These are phyloP conservation scores for Candida xiaguanensis DNA, from an alignment of 805 yeast species.

Conservation along the genomic window DNA sequence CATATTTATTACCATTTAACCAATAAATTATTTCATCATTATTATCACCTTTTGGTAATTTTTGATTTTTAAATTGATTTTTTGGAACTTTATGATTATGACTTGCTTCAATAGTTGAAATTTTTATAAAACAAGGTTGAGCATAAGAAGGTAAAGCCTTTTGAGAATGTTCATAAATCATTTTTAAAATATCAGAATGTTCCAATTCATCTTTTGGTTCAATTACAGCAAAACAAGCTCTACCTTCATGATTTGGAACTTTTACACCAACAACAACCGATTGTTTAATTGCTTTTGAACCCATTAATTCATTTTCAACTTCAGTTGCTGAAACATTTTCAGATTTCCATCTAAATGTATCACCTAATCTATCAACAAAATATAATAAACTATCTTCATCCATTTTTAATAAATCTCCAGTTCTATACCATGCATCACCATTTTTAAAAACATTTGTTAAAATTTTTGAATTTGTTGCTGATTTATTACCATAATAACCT, in stretches of 20 bases:
- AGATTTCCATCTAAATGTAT: conserved; percentile 94
- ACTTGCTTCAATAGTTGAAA: conserved; percentile 57
- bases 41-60: conserved; percentile 60
- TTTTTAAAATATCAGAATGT: conserved; percentile 29
- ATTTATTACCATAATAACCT: conserved; percentile 80
- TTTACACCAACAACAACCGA: conserved; percentile 84
- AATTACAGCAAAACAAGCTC: conserved; percentile 87
- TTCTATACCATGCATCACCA: conserved; percentile 90
- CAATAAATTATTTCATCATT: conserved; percentile 67
- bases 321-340: conserved; percentile 93
- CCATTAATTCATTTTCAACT: conserved; percentile 74
- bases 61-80: conserved; percentile 62
- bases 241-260: conserved; percentile 86
- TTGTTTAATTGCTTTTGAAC: conserved; percentile 48
- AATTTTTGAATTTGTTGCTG: conserved; percentile 76
- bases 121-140: conserved; percentile 75
- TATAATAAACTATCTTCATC: conserved; percentile 69
- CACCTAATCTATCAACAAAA: conserved; percentile 91
- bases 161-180: conserved; percentile 24
- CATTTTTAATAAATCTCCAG: conserved; percentile 75
- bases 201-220: conserved; percentile 44
- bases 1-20: conserved; percentile 57
- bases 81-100: conserved; percentile 84
- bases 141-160: conserved; percentile 75
- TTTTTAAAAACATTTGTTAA: conserved; percentile 67